A percentile compares a stretch with the other conserved stretches of the same genome.
These are phyloP conservation scores for Lyophyllum shimeji DNA, from an alignment of 768 basidiomycete genomes.

Conservation along the genomic window DNA sequence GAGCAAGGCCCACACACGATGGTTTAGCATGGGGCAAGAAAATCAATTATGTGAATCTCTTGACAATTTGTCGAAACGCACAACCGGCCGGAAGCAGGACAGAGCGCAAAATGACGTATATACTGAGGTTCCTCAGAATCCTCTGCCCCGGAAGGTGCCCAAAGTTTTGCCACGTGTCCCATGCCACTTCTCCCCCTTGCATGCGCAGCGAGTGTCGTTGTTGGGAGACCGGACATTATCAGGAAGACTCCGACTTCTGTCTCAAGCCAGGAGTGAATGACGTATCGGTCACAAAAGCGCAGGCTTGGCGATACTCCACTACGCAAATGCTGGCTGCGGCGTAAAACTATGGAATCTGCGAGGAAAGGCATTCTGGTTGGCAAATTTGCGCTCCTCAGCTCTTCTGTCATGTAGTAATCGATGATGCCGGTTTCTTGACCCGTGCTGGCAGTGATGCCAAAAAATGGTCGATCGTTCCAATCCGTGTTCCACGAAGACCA, in stretches of 20 bases:
- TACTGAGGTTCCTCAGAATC: not conserved
- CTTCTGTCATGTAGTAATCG: not conserved
- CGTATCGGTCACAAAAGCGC: not conserved
- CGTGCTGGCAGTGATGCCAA: not conserved
- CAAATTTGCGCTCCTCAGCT: not conserved
- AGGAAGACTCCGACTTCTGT: not conserved
- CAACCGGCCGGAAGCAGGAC: conserved; percentile 2
- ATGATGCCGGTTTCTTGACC: no score
- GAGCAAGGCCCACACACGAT: no score
- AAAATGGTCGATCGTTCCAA: not conserved
- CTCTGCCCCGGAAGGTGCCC: not conserved
- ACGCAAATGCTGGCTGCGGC: not conserved
- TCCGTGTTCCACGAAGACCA: not conserved
- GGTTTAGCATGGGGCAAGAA: not conserved
- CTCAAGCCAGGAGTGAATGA: not conserved
- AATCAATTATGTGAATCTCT: conserved; percentile 2
- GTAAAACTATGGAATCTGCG: not conserved
- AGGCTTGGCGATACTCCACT: not conserved
- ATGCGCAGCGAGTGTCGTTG: not conserved
- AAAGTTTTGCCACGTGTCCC: no score
- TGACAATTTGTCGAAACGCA: not conserved
- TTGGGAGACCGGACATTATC: not conserved
- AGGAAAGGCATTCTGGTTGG: not conserved
- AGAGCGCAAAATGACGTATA: not conserved
- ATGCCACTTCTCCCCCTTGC: no score